A percentile compares a stretch with the other conserved stretches of the same genome.
These are phyloP conservation scores for Monilinia laxa DNA, from an alignment of 2,329 filamentous ascomycete species.

Conservation along the genomic window DNA sequence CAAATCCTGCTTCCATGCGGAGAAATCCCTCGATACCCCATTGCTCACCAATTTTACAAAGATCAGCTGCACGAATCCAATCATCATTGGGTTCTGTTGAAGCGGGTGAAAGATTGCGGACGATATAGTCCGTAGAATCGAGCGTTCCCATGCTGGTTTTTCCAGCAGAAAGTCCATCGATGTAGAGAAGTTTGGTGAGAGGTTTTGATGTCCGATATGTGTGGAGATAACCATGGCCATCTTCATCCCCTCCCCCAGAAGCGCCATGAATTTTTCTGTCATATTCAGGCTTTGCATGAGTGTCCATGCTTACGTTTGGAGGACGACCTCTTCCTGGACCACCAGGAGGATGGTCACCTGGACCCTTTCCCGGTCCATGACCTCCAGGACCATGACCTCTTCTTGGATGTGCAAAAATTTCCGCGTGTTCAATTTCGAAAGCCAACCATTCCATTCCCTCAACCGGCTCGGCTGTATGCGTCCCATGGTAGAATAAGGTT, in stretches of 20 bases:
- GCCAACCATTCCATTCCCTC: conserved; percentile 67
- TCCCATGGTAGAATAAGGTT: conserved; percentile 68
- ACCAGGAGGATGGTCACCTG: conserved; percentile 5
- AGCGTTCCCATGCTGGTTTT: conserved; percentile 66
- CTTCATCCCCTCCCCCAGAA: conserved; percentile 6
- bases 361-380: conserved; percentile 16
- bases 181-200: conserved; percentile 59
- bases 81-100: conserved; percentile 47
- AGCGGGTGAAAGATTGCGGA: conserved; percentile 40
- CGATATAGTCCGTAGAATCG: conserved; percentile 63
- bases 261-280: neutral
- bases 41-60: conserved; percentile 54
- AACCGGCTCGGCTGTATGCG: conserved; percentile 47
- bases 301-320: neutral
- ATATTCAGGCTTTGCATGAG: neutral
- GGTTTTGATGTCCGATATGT: conserved; percentile 60
- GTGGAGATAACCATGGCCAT: conserved; percentile 59
- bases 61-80: conserved; percentile 49
- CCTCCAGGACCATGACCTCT: conserved; percentile 22
- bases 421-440: conserved; percentile 73
- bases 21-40: conserved; percentile 66
- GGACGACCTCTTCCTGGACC: conserved; percentile 19
- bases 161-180: conserved; percentile 69
- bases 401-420: conserved; percentile 54
- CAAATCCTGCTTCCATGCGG: conserved; percentile 69